Evolutionary conservation across 2,329 filamentous ascomycete genomes (phyloP).

Genomic region (Colletotrichum falcatum): DNA sequence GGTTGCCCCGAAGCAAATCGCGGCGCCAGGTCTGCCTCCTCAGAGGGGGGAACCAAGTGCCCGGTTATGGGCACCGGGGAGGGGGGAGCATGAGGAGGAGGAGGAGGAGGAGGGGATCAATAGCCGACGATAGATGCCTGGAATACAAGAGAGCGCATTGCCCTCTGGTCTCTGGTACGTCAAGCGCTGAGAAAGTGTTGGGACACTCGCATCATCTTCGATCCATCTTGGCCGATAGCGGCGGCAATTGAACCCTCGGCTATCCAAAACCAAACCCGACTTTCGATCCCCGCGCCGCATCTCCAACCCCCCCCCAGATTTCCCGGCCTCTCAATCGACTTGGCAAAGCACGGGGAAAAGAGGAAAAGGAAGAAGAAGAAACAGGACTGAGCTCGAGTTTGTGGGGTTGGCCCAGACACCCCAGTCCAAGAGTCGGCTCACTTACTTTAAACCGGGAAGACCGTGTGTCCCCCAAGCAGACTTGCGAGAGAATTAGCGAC

Average conservation of each 20-base stretch:
- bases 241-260: slow-evolving; percentile 35
- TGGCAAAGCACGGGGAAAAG: neutral
- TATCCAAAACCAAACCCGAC: slow-evolving; percentile 27
- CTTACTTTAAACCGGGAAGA: slow-evolving; percentile 7
- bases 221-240: slow-evolving; percentile 25
- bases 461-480: neutral
- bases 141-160: neutral
- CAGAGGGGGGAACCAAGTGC: too few species aligned
- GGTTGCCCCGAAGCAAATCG: neutral
- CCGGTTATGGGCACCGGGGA: neutral
- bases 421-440: neutral
- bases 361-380: neutral
- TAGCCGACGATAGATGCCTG: neutral
- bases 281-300: slow-evolving; percentile 11
- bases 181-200: too few species aligned
- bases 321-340: neutral
- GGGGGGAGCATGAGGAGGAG: too few species aligned
- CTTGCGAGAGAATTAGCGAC: neutral
- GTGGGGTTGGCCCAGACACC: neutral
- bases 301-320: slow-evolving; percentile 8
- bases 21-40: neutral
- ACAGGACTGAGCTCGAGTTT: neutral
- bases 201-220: neutral
- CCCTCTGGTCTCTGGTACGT: too few species aligned
- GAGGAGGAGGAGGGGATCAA: too few species aligned